A percentile compares a stretch with the other conserved stretches of the same genome.
Conservation (phyloP, 441 rosid genomes). For the Pelargonium citronellum region DNA sequence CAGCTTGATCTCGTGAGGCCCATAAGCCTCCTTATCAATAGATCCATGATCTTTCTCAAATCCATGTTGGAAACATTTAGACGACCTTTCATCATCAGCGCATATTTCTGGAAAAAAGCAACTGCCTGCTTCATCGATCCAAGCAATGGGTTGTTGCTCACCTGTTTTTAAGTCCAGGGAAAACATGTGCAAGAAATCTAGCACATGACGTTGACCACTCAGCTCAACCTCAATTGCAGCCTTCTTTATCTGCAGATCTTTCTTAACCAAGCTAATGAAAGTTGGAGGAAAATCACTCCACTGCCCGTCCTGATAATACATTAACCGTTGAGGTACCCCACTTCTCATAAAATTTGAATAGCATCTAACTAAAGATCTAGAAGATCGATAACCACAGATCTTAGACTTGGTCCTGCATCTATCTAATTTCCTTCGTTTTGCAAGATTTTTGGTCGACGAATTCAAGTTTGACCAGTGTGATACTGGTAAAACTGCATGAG, state of each 20-base stretch:
- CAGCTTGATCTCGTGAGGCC: slow-evolving; percentile 64
- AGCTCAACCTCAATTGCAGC: slow-evolving; percentile 54
- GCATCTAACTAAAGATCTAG: slow-evolving; percentile 48
- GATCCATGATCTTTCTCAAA: slow-evolving; percentile 28
- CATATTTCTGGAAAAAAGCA: slow-evolving; percentile 80
- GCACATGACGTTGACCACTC: slow-evolving; percentile 40
- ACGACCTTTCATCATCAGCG: slow-evolving; percentile 32
- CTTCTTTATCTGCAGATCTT: slow-evolving; percentile 60
- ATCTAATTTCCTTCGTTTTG: slow-evolving; percentile 50
- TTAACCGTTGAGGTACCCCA: slow-evolving; percentile 57
- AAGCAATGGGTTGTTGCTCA: slow-evolving; percentile 62
- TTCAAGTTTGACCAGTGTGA: slow-evolving; percentile 31
- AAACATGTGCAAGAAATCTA: slow-evolving; percentile 86
- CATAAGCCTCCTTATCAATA: slow-evolving; percentile 21
- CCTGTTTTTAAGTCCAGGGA: slow-evolving; percentile 61
- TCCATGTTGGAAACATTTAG: slow-evolving; percentile 33
- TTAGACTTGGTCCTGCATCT: slow-evolving; percentile 27
- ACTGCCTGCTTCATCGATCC: slow-evolving; percentile 75
- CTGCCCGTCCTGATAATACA: slow-evolving; percentile 67
- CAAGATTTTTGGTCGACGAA: slow-evolving; percentile 25
- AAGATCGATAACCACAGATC: slow-evolving; percentile 32
- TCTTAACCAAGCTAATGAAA: slow-evolving; percentile 37
- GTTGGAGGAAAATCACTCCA: slow-evolving; percentile 72
- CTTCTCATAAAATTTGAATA: slow-evolving; percentile 67
- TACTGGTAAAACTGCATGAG: slow-evolving; percentile 30